Conservation (phyloP, 805 yeast species). For the Starmerella davenportii region DNA sequence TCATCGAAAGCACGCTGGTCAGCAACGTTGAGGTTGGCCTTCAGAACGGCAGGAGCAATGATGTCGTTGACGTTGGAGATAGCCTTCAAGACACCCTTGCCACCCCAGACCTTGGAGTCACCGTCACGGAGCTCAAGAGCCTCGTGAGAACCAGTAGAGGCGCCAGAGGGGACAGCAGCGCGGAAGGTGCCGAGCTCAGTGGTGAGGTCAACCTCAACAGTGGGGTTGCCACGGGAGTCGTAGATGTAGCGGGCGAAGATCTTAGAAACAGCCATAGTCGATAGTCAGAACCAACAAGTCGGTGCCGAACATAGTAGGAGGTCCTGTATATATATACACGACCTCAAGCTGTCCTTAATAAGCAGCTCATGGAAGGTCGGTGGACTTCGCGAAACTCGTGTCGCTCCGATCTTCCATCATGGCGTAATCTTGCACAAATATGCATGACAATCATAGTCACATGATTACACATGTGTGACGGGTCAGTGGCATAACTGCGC, state of each 20-base stretch:
- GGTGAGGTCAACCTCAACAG: conserved; percentile 93
- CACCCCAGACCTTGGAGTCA: conserved; percentile 93
- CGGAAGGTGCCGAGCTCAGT: conserved; percentile 89
- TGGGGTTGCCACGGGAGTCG: conserved; percentile 99
- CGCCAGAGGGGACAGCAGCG: conserved; percentile 98
- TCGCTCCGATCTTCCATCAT: background rate
- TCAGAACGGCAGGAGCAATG: conserved; percentile 85
- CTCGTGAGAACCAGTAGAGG: conserved; percentile 97
- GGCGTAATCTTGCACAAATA: conserved; percentile 1
- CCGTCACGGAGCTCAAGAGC: conserved; percentile 97
- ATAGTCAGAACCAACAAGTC: background rate
- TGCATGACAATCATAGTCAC: background rate
- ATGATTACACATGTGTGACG: background rate
- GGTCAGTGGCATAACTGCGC: background rate
- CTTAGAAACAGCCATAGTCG: conserved; percentile 64
- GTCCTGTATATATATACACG: conserved; percentile 1
- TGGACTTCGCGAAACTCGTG: conserved; percentile 3
- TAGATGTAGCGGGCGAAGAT: conserved; percentile 90
- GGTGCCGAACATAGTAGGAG: background rate
- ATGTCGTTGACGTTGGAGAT: conserved; percentile 86
- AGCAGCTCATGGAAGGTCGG: conserved; percentile 1
- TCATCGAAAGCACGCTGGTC: conserved; percentile 78
- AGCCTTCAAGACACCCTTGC: conserved; percentile 96
- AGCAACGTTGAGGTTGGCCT: conserved; percentile 63
- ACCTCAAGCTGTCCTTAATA: background rate